Percentiles rank a stretch among this genome's conserved stretches.
Conservation (phyloP, 2,329 filamentous ascomycete genomes). For the Akanthomyces muscarius region DNA sequence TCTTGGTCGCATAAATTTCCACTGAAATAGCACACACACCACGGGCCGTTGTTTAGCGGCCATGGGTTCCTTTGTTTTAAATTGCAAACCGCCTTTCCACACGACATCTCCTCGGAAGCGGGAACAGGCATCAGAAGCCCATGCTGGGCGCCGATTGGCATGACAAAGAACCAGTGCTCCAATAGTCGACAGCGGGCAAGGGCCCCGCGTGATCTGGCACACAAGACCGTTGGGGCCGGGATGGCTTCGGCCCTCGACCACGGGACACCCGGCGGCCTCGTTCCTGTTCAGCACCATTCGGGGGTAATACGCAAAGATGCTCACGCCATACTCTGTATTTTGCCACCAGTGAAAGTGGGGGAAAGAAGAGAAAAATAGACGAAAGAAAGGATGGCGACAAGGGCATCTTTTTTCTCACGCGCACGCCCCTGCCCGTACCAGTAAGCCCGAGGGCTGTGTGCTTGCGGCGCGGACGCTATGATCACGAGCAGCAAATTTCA, state of each 20-base stretch:
- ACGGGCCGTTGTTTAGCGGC: conserved; percentile 3
- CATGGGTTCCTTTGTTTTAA: neutral
- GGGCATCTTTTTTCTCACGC: neutral
- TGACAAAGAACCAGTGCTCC: neutral
- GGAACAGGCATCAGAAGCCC: neutral
- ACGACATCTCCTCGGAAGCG: no score
- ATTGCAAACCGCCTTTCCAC: neutral
- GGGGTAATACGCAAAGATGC: neutral
- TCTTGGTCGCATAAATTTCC: neutral
- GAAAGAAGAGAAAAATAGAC: neutral
- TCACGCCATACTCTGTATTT: neutral
- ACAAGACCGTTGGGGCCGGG: neutral
- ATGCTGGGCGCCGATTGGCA: neutral
- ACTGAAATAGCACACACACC: conserved; percentile 3
- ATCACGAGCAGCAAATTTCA: conserved; percentile 8
- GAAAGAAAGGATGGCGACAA: neutral
- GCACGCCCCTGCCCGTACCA: neutral
- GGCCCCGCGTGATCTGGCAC: neutral
- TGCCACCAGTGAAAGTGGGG: no score
- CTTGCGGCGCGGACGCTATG: neutral
- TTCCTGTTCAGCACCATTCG: neutral
- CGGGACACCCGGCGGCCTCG: no score
- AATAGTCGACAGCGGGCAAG: neutral
- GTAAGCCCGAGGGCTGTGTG: neutral
- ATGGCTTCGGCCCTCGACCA: neutral